Evolutionary conservation across 192 early-diverging fungal species (phyloP), one percentile per base, ranked within the genome.

Genomic region (Oehlia diaphana): DNA sequence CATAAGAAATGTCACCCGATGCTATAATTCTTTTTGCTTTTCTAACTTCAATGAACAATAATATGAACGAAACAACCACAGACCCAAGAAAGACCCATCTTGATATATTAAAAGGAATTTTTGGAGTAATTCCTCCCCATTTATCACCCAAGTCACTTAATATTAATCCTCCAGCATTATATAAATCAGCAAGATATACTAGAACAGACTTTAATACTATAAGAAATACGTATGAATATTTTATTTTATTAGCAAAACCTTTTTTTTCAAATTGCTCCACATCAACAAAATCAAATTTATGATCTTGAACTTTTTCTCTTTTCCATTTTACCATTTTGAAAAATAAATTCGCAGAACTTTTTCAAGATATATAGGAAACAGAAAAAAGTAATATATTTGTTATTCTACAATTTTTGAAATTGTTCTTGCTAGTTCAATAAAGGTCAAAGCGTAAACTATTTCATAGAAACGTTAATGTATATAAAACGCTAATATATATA

Each of bases 261-360:
- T 72, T 49, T 39, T 82, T 71, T 47, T 77, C 63, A 83, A 91
- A 93, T 62, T 93, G 91, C n/a, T 93, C 85, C 21, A 94, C 84
- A 79, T 95, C 90, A 49, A 95, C 84, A 76, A 88, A 92, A 85
- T 92, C 93, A 81, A 94, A 95, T 82, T 93, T 93, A 84, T 94
- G 91, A 84, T 93, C 93, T 50, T 81, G 49, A 50, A 92, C 88
- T 53, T 88, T 83, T 78, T 94, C 92, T 63, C 92, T 83, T 92
- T 70, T 70, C 65, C 65, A 67, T 33, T 67, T 67, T 16, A 67
- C 65, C 65, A 67, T 67, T 26, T 31, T 67, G 26, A 58, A 58
- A 58, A n/a, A 16, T 58, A 58, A 21, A 16, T 58, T 58, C 4
- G 1, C 53, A 58, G 53, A 58, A 58, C 53, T 21, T 58, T 19